Percentiles rank a stretch among this genome's conserved stretches.
These are phyloP conservation scores for Vanrija pseudolonga DNA, from an alignment of 1,284 basidiomycete genomes.

Conservation along the genomic window DNA sequence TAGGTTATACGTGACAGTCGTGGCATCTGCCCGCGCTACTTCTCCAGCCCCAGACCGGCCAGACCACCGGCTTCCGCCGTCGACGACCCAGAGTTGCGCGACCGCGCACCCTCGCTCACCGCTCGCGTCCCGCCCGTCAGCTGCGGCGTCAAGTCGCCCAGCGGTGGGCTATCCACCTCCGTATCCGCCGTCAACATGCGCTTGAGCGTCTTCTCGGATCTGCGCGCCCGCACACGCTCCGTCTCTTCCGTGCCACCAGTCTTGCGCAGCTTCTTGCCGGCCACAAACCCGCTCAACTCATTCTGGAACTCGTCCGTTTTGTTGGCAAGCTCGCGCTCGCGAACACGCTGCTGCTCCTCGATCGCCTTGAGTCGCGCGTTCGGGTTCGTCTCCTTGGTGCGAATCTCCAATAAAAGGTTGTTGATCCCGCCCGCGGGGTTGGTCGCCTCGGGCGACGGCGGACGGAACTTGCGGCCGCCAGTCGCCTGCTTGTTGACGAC, in stretches of 20 bases:
- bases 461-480: slow-evolving; percentile 28
- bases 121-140: too few species aligned
- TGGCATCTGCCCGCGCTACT: too few species aligned
- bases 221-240: slow-evolving; percentile 75
- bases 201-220: slow-evolving; percentile 76
- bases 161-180: slow-evolving; percentile 2
- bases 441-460: slow-evolving; percentile 20
- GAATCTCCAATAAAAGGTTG: slow-evolving; percentile 75
- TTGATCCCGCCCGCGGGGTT: slow-evolving; percentile 54
- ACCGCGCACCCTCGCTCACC: not conserved
- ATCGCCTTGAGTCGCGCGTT: slow-evolving; percentile 81
- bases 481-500: slow-evolving; percentile 63
- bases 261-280: slow-evolving; percentile 79
- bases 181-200: slow-evolving; percentile 64
- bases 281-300: slow-evolving; percentile 78
- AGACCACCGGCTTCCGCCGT: too few species aligned
- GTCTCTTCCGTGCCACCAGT: slow-evolving; percentile 90
- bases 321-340: slow-evolving; percentile 68
- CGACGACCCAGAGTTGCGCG: too few species aligned
- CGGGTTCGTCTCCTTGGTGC: slow-evolving; percentile 73
- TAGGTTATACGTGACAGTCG: too few species aligned
- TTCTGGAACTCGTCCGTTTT: slow-evolving; percentile 65
- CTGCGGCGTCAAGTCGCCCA: slow-evolving; percentile 2
- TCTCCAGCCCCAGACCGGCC: too few species aligned
- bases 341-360: slow-evolving; percentile 71